A percentile compares a stretch with the other conserved stretches of the same genome.
These are phyloP conservation scores for Penicillium frequentans DNA, from an alignment of 2,329 filamentous ascomycete species.

Conservation along the genomic window DNA sequence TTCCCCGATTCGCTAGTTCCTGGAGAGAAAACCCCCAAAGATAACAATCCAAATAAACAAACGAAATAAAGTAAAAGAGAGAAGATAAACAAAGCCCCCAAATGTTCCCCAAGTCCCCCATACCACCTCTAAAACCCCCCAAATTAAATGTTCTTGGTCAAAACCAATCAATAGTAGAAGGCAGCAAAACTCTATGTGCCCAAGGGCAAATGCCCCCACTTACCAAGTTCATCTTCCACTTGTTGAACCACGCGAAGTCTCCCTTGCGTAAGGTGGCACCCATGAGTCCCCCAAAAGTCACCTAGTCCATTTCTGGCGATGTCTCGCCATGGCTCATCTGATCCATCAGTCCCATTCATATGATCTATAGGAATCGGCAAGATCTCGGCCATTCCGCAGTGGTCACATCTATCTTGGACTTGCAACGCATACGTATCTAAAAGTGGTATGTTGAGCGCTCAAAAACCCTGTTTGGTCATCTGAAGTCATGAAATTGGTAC, in stretches of 20 bases:
- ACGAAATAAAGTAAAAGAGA: neutral
- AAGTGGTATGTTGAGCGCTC: neutral
- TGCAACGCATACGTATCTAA: neutral
- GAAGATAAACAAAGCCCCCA: neutral
- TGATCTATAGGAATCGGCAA: neutral
- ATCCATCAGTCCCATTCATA: constrained; percentile 10
- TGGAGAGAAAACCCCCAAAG: neutral
- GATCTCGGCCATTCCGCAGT: neutral
- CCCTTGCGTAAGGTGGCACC: constrained; percentile 14
- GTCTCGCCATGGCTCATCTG: constrained; percentile 9
- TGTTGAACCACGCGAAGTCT: constrained; percentile 14
- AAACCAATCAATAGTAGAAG: neutral
- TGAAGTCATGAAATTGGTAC: neutral
- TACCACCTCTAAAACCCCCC: neutral
- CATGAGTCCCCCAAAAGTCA: constrained; percentile 1
- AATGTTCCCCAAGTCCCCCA: neutral
- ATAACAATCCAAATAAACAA: neutral
- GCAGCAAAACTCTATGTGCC: neutral
- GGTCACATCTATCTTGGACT: neutral
- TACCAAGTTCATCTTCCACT: neutral
- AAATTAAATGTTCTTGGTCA: neutral
- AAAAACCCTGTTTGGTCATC: neutral
- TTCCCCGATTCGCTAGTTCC: neutral
- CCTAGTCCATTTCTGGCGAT: neutral
- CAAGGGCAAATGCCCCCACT: neutral